Evolutionary conservation across 345 rosid species (phyloP), one percentile per base, ranked within the genome.

Genomic region (Eucalyptus tenuipes): DNA sequence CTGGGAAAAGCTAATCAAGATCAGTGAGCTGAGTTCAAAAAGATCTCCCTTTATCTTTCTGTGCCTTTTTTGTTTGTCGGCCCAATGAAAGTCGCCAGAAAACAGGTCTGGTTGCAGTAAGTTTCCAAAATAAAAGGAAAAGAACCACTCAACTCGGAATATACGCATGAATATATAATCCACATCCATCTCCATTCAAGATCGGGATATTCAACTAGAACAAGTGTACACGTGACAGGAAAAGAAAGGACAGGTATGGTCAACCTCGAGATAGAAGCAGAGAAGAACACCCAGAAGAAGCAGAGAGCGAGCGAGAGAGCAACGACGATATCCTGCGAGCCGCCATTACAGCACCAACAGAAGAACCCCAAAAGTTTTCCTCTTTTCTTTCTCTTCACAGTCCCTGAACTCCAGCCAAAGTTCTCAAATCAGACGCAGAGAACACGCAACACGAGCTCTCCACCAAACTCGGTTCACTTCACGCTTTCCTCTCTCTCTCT

Each of bases 291-390:
- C 71, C 88, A 2, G 88, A 40, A 66, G 88, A 13, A 59, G 66
- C 47, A 87, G 88, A 91, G 79, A 92, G 57, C 27, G 95, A 93
- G 90, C 95, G 94, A 88, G 94, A 88, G 17, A 95, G 88, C 15
- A 95, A 90, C 86, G 94, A 92, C 68, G 95, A 91, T 53, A 93
- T 88, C 92, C 94, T 93, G 71, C 94, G 49, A 57, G 71, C 87
- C 20, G 87, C 87, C 87, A 55, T 86, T 20, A 71, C 82, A 5
- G 82, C 45, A 37, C 82, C 45, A 20, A 20, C 82, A 37, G 25
- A 18, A 37, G 82, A 11, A 18, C 45, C 82, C 82, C 61, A 55
- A 37, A 2, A 18, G 27, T 37, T 27, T 29, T 27, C 45, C 13
- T 20, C 25, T 5, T 37, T 37, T 37, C 25, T 37, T 71, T 17